Evolutionary conservation across 176 grass and related monocot species (phyloP).

Genomic region (Ensete glaucum): DNA sequence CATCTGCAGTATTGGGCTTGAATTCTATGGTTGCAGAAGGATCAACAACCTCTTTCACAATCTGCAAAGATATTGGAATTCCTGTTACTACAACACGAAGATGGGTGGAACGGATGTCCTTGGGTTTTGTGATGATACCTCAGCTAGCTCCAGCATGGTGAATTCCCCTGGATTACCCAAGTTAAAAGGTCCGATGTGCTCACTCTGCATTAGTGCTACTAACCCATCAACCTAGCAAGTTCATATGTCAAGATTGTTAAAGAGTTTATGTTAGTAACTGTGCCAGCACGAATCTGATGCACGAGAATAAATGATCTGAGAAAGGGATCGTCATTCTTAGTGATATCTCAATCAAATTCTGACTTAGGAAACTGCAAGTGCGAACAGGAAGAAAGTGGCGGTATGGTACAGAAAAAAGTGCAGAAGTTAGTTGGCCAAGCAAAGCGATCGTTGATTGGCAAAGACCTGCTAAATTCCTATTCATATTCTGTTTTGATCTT

Average conservation of each 20-base stretch:
- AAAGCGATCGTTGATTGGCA: neutral
- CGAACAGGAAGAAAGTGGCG: neutral
- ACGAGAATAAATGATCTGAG: neutral
- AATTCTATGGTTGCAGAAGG: slow-evolving; percentile 72
- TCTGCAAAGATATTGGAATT: slow-evolving; percentile 23
- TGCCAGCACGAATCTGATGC: slow-evolving; percentile 3
- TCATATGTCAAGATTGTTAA: slow-evolving; percentile 7
- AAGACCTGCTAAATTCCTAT: neutral
- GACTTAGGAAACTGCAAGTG: neutral
- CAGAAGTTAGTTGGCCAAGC: neutral
- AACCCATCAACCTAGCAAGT: slow-evolving; percentile 70
- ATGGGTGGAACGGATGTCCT: neutral
- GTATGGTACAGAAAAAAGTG: neutral
- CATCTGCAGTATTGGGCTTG: slow-evolving; percentile 81
- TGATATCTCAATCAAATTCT: neutral
- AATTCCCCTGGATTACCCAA: slow-evolving; percentile 98
- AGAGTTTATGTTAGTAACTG: neutral
- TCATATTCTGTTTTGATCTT: neutral
- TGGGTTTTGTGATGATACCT: slow-evolving; percentile 36
- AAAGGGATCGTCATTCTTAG: neutral
- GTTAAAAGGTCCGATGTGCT: slow-evolving; percentile 92
- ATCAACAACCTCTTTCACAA: slow-evolving; percentile 91
- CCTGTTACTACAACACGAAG: neutral
- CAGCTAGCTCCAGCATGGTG: slow-evolving; percentile 92
- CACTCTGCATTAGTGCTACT: slow-evolving; percentile 75